These are phyloP conservation scores for Dimargaris cristalligena DNA, from an alignment of 192 early-diverging fungal species.

Conservation along the genomic window DNA sequence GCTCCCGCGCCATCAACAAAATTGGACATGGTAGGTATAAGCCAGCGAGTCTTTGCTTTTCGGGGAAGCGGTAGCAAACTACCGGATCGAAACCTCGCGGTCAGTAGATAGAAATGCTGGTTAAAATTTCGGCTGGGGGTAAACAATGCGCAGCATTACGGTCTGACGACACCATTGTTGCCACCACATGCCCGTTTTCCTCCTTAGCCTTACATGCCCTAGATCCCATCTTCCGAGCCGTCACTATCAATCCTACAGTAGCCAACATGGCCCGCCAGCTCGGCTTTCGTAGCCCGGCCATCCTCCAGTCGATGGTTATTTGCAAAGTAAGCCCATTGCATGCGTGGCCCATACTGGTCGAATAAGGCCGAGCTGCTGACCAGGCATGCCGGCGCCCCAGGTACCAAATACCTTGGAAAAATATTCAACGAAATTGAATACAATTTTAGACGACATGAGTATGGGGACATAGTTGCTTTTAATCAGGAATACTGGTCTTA, in stretches of 20 bases:
- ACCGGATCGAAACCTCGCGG: not conserved
- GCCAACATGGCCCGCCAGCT: slow-evolving; percentile 36
- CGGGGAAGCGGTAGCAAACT: too few relatives aligned
- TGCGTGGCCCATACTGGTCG: too few relatives aligned
- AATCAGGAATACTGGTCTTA: too few relatives aligned
- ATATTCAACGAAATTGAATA: too few relatives aligned
- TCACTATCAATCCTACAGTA: slow-evolving; percentile 38
- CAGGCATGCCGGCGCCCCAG: too few relatives aligned
- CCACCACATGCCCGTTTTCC: not conserved
- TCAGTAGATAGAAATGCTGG: not conserved
- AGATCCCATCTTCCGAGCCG: slow-evolving; percentile 53
- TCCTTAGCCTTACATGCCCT: slow-evolving; percentile 50
- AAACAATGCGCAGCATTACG: not conserved
- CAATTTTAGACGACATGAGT: too few relatives aligned
- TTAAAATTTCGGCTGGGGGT: not conserved
- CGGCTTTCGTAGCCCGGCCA: slow-evolving; percentile 48
- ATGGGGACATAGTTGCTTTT: too few relatives aligned
- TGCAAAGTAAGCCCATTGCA: slow-evolving; percentile 51
- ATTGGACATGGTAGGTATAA: slow-evolving; percentile 57
- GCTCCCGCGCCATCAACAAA: slow-evolving; percentile 64
- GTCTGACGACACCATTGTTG: not conserved
- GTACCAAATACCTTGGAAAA: too few relatives aligned
- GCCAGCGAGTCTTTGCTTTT: too few relatives aligned
- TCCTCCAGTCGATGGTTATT: slow-evolving; percentile 87
- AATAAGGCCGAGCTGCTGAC: too few relatives aligned